Conservation (phyloP, 768 basidiomycete genomes). For the Boletus rex-veris region DNA sequence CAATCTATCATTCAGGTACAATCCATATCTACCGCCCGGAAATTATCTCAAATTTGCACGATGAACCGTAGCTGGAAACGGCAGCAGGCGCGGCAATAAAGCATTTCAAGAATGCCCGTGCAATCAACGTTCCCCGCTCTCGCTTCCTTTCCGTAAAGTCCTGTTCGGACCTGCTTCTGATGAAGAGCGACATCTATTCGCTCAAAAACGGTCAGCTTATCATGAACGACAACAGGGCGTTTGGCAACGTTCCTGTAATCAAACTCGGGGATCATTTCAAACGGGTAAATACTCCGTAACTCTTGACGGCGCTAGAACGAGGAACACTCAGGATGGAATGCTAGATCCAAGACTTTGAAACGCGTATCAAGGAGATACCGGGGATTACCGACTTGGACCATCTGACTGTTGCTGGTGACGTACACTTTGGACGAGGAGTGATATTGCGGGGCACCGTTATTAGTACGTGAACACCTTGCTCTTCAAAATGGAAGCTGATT, state of each 20-base stretch:
- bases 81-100: conserved; percentile 94
- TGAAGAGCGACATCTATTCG: conserved; percentile 92
- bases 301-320: not conserved
- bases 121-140: conserved; percentile 90
- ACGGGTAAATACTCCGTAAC: conserved; percentile 51
- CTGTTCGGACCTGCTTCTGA: conserved; percentile 83
- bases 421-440: conserved; percentile 84
- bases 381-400: conserved; percentile 90
- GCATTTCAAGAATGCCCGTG: conserved; percentile 88
- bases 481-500: not conserved
- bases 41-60: conserved; percentile 1
- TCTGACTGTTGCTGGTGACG: conserved; percentile 89
- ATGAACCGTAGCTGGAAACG: conserved; percentile 61
- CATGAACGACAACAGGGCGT: conserved; percentile 46
- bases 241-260: conserved; percentile 87
- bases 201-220: conserved; percentile 69
- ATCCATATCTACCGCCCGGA: not conserved
- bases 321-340: not conserved
- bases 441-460: conserved; percentile 80
- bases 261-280: conserved; percentile 97
- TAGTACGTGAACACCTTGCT: conserved; percentile 35
- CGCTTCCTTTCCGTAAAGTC: conserved; percentile 92
- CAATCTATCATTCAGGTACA: conserved; percentile 74
- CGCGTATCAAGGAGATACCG: conserved; percentile 93
- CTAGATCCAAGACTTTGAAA: conserved; percentile 84